Evolutionary conservation across 192 early-diverging fungal species (phyloP).

Genomic region (Phycomyces nitens): DNA sequence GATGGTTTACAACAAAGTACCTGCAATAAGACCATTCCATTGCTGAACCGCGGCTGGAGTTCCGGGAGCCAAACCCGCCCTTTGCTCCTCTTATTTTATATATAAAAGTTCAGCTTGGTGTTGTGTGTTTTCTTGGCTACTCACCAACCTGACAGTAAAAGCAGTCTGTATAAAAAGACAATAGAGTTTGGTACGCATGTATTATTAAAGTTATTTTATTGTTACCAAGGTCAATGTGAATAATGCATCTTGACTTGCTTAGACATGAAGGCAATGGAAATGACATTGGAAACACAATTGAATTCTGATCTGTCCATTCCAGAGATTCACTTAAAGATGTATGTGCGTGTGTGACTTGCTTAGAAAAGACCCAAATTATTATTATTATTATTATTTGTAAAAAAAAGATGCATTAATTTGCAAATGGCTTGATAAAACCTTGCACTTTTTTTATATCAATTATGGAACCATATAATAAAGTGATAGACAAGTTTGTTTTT

Average conservation of each 20-base stretch:
- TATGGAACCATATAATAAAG: no score
- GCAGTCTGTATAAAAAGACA: constrained; percentile 48
- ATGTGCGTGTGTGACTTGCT: no score
- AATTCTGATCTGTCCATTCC: no score
- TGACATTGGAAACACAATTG: no score
- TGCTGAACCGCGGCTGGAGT: constrained; percentile 86
- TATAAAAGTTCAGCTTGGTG: constrained; percentile 5
- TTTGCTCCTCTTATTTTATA: constrained; percentile 54
- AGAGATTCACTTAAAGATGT: no score
- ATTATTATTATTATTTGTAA: no score
- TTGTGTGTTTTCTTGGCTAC: constrained; percentile 7
- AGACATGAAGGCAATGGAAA: constrained; percentile 18
- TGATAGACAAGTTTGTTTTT: no score
- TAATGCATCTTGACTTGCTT: constrained; percentile 23
- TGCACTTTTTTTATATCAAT: no score
- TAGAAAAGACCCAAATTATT: no score
- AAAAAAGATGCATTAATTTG: no score
- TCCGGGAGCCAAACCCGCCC: constrained; percentile 62
- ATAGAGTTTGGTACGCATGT: not conserved
- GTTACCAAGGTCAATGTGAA: constrained; percentile 46
- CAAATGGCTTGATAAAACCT: no score
- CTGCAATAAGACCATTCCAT: constrained; percentile 83
- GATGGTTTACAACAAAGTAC: constrained; percentile 15
- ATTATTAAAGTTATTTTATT: not conserved
- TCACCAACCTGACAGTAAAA: constrained; percentile 81